Percentiles rank a stretch among this genome's conserved stretches.
These are phyloP conservation scores for Populus simonii DNA, from an alignment of 345 rosid species.

Conservation along the genomic window DNA sequence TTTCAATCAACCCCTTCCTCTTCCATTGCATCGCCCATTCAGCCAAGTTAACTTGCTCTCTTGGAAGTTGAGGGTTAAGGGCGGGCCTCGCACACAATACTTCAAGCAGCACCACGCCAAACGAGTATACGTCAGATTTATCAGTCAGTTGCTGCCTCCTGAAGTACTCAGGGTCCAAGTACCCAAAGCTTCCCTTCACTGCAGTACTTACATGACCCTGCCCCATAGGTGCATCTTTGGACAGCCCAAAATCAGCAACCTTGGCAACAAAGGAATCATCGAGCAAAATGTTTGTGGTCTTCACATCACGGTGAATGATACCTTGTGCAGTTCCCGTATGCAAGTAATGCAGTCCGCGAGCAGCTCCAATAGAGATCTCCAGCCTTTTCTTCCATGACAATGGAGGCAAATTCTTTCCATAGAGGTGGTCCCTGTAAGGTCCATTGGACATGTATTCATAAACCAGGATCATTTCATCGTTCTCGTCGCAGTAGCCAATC, in stretches of 20 bases:
- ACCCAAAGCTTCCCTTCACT: slow-evolving; percentile 58
- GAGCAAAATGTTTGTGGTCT: slow-evolving; percentile 74
- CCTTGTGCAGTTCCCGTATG: slow-evolving; percentile 94
- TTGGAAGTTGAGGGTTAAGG: slow-evolving; percentile 52
- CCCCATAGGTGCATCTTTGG: slow-evolving; percentile 69
- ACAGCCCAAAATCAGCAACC: slow-evolving; percentile 78
- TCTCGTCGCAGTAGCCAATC: slow-evolving; percentile 77
- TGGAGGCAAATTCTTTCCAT: slow-evolving; percentile 62
- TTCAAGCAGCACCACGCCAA: slow-evolving; percentile 65
- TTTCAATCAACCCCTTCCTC: slow-evolving; percentile 40
- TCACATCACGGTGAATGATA: slow-evolving; percentile 82
- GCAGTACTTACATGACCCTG: slow-evolving; percentile 69
- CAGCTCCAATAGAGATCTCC: slow-evolving; percentile 74
- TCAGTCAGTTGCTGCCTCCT: slow-evolving; percentile 62
- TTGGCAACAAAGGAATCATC: slow-evolving; percentile 77
- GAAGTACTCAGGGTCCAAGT: slow-evolving; percentile 65
- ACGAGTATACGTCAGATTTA: slow-evolving; percentile 67
- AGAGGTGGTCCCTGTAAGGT: slow-evolving; percentile 70
- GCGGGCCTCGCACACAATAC: slow-evolving; percentile 68
- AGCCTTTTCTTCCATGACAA: slow-evolving; percentile 74
- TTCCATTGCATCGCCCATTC: slow-evolving; percentile 72
- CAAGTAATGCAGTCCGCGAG: slow-evolving; percentile 76
- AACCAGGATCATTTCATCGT: slow-evolving; percentile 75
- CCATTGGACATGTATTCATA: slow-evolving; percentile 84
- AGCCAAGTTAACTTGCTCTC: slow-evolving; percentile 67